Evolutionary conservation across 2,329 filamentous ascomycete genomes (phyloP), one percentile per base, ranked within the genome.

Genomic region (Trichoderma sp.): DNA sequence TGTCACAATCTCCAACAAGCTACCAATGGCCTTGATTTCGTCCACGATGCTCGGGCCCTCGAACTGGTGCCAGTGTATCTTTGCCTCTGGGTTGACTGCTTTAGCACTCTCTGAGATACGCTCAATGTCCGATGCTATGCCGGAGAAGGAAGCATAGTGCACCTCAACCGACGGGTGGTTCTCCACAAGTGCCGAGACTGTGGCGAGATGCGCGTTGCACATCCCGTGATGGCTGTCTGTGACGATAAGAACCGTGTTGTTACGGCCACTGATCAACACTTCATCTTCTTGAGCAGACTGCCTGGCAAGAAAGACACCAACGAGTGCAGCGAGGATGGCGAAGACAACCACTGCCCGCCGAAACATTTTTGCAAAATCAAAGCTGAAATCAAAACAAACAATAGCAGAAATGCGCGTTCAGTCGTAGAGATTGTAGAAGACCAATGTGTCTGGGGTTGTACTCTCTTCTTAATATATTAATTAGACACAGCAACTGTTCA

Each of bases 131-230:
- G 45, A 18, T 4, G 41, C 71, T 5, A 79, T 65, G 5, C 73
- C 73, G 4, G 78, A 59, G 64, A 84, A 85, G 1, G 84, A 85
- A 3, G 80, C 84, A 68, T 83, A 82, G 67, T 85, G 84, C 1
- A 85, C 76, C 4, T 84, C 77, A 21, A 84, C 77, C 16, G 81
- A 76, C 0, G 83, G 80, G 21, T 83, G 77, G 3, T 81, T 78
- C 21, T 84, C 83, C 1, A 85, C 66, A 6, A 86, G 76, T 0
- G 83, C 81, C 1, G 80, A 80, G n/a, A 78, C 77, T 3, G 84
- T 84, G 4, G 84, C 83, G 7, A 85, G 75, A 68, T 83, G 82
- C 18, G 84, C 83, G 63, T 86, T 86, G 8, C 81, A 81, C 11
- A 84, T 78, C 33, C 84, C 84, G 67, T 80, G 79, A 9, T 83